Conservation (phyloP, 1,284 basidiomycete genomes). For the Cryptococcus sp. region DNA sequence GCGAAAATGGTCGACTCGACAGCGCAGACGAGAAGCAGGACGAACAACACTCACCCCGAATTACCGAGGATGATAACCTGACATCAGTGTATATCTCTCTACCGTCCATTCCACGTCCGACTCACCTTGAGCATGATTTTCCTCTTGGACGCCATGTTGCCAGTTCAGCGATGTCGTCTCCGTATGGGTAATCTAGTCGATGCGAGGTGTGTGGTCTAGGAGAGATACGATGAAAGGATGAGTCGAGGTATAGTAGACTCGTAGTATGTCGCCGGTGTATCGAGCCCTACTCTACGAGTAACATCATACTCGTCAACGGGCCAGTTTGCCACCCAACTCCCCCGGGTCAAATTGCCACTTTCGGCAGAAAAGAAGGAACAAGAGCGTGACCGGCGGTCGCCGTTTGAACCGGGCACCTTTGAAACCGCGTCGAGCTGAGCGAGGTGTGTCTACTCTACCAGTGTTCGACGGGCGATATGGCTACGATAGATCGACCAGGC, state of each 20-base stretch:
- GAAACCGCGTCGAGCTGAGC: too few relatives aligned
- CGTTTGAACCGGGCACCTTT: too few relatives aligned
- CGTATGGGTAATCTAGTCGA: background rate
- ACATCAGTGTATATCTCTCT: slow-evolving; percentile 4
- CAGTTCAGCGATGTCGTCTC: background rate
- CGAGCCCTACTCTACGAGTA: background rate
- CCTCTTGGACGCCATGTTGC: slow-evolving; percentile 53
- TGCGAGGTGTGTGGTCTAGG: background rate
- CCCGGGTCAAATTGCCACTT: background rate
- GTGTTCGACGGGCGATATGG: too few relatives aligned
- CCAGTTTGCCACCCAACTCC: background rate
- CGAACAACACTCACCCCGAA: slow-evolving; percentile 67
- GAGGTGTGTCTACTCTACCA: too few relatives aligned
- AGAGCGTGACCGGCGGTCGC: too few relatives aligned
- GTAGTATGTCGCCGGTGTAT: too few relatives aligned
- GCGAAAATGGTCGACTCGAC: background rate
- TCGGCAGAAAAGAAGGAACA: too few relatives aligned
- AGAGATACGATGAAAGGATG: background rate
- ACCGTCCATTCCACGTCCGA: slow-evolving; percentile 1
- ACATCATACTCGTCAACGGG: background rate
- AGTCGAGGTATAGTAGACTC: background rate
- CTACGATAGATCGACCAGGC: background rate
- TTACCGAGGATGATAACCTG: slow-evolving; percentile 99
- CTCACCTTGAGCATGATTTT: slow-evolving; percentile 88
- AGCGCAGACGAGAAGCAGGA: background rate